phyloP scores from a whole-genome alignment of 352 stramenopile species.

The Phytophthora pluvialis region DNA sequence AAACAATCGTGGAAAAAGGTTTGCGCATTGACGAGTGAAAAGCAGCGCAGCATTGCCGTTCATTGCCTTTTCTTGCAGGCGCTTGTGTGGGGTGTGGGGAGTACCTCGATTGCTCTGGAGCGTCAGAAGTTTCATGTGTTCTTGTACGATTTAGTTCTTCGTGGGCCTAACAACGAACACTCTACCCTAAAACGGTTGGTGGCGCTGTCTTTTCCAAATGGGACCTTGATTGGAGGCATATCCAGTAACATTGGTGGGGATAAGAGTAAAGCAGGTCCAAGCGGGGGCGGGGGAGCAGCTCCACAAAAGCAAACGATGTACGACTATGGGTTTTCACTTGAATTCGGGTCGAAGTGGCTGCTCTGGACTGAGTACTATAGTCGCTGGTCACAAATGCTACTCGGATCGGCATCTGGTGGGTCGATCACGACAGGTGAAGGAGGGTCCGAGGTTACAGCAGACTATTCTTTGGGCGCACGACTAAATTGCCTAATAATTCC shows the following conservation, averaged over 20 bases:
- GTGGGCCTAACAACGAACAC: conserved; percentile 47
- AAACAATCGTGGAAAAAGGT: conserved; percentile 65
- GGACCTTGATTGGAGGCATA: conserved; percentile 6
- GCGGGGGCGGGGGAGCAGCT: background rate
- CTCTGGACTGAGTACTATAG: conserved; percentile 73
- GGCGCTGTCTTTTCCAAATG: conserved; percentile 60
- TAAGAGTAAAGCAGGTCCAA: conserved; percentile 5
- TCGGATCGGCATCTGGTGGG: conserved; percentile 12
- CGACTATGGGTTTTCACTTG: conserved; percentile 68
- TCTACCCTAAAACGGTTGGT: conserved; percentile 66
- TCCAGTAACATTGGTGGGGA: conserved; percentile 22
- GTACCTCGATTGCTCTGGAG: conserved; percentile 51
- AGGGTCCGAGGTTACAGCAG: background rate
- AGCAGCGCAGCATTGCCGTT: conserved; percentile 63
- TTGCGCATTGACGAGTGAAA: conserved; percentile 57
- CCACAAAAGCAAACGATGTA: conserved; percentile 60
- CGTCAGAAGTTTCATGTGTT: conserved; percentile 72
- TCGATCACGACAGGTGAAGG: background rate
- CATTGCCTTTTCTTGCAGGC: conserved; percentile 77
- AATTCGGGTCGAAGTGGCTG: conserved; percentile 79
- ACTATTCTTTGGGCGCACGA: background rate
- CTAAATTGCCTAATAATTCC: conserved; percentile 34
- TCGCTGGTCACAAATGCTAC: conserved; percentile 44
- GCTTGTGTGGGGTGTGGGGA: conserved; percentile 75
- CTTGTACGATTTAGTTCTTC: conserved; percentile 61